A percentile compares a stretch with the other conserved stretches of the same genome.
Conservation (phyloP, 345 rosid species). For the Salix dunnii region DNA sequence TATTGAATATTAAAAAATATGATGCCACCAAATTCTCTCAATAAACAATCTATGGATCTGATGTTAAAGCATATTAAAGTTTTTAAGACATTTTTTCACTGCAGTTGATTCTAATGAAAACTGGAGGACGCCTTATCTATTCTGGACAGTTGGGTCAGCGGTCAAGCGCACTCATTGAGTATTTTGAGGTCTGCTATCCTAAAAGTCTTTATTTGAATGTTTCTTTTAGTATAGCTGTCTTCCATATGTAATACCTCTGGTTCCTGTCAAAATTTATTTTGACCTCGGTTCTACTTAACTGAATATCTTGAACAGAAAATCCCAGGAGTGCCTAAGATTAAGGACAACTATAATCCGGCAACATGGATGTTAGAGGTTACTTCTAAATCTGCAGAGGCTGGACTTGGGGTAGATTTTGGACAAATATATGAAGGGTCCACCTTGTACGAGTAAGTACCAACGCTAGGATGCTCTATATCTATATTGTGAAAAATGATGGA, state of each 20-base stretch:
- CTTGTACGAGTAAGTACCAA: constrained; percentile 44
- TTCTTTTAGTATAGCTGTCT: not conserved
- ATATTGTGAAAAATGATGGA: too few species aligned
- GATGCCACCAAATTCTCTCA: not conserved
- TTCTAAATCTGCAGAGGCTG: constrained; percentile 52
- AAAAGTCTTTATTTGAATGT: not conserved
- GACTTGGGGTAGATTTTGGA: constrained; percentile 57
- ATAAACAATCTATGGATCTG: not conserved
- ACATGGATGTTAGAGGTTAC: constrained; percentile 81
- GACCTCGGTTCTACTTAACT: not conserved
- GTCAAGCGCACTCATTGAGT: constrained; percentile 57
- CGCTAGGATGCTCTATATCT: too few species aligned
- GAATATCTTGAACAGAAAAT: constrained; percentile 35
- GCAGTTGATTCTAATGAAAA: constrained; percentile 66
- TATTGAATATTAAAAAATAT: too few species aligned
- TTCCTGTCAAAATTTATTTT: too few species aligned
- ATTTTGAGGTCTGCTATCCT: constrained; percentile 55
- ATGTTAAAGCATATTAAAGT: not conserved
- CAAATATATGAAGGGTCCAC: constrained; percentile 45
- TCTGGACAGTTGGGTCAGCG: constrained; percentile 61
- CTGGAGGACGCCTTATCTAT: constrained; percentile 68
- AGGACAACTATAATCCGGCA: constrained; percentile 68
- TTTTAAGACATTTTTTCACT: not conserved
- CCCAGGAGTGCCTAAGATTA: constrained; percentile 55
- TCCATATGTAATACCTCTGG: not conserved